Conservation (phyloP, 305 asterid species). For the Fraxinus xanthoxyloides region DNA sequence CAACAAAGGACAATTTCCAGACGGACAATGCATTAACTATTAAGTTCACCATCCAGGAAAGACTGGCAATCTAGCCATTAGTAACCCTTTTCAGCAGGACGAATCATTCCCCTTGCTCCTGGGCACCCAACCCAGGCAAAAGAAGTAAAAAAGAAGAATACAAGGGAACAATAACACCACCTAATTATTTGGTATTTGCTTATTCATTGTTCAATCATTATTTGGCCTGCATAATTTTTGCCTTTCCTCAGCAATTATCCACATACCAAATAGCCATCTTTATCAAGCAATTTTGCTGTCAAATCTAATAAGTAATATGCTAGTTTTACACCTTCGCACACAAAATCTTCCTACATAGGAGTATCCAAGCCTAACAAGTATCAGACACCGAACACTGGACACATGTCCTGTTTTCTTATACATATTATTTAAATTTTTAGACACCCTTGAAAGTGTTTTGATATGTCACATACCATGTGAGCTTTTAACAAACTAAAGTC, state of each 20-base stretch:
- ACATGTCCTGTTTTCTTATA: not conserved
- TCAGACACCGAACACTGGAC: not conserved
- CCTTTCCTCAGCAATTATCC: not conserved
- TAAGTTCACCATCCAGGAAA: not conserved
- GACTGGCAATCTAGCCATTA: not conserved
- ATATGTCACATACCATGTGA: not conserved
- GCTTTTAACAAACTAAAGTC: not conserved
- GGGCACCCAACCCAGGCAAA: not conserved
- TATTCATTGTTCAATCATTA: slow-evolving; percentile 12
- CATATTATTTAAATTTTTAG: not conserved
- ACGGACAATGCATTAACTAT: not conserved
- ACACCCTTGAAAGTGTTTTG: not conserved
- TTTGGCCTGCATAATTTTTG: not conserved
- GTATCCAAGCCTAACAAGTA: not conserved
- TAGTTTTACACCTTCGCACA: not conserved
- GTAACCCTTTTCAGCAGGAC: not conserved
- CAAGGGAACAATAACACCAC: not conserved
- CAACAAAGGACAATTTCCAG: not conserved
- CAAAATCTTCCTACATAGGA: not conserved
- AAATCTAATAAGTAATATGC: not conserved
- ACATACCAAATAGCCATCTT: not conserved
- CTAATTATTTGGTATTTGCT: not conserved
- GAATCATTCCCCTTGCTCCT: not conserved
- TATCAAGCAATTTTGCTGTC: not conserved
- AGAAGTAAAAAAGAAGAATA: slow-evolving; percentile 4